Evolutionary conservation across 768 basidiomycete genomes (phyloP).

Genomic region (Lactarius psammicola): DNA sequence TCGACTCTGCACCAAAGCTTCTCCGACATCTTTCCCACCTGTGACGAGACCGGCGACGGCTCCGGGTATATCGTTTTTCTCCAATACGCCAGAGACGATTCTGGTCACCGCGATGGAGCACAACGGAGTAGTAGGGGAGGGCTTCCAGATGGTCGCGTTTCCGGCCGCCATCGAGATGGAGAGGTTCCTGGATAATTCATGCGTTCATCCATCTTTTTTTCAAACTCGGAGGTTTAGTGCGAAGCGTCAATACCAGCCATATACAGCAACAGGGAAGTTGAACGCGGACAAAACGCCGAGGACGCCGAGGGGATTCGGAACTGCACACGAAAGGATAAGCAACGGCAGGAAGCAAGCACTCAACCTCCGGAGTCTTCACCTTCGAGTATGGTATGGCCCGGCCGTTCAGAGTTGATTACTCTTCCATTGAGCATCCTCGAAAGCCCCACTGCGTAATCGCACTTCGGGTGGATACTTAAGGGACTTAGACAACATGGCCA

Average conservation of each 20-base stretch:
- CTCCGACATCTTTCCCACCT: conserved; percentile 80
- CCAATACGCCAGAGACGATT: conserved; percentile 78
- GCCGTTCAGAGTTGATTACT: conserved; percentile 83
- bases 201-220: background rate
- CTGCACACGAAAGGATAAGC: conserved; percentile 40
- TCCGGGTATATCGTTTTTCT: conserved; percentile 79
- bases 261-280: conserved; percentile 95
- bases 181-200: conserved; percentile 64
- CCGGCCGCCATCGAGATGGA: conserved; percentile 85
- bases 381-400: conserved; percentile 89
- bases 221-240: conserved; percentile 20
- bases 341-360: background rate
- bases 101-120: conserved; percentile 90
- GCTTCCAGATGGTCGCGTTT: conserved; percentile 95
- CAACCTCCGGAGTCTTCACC: conserved; percentile 42
- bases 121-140: conserved; percentile 83
- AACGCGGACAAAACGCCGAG: conserved; percentile 82
- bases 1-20: conserved; percentile 67
- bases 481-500: background rate
- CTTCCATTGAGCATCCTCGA: conserved; percentile 94
- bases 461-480: conserved; percentile 46
- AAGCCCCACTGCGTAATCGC: conserved; percentile 90
- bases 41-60: conserved; percentile 81
- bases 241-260: conserved; percentile 64
- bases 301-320: conserved; percentile 85